Evolutionary conservation across 176 grass and related monocot species (phyloP).

Genomic region (Alloteropsis semialata): DNA sequence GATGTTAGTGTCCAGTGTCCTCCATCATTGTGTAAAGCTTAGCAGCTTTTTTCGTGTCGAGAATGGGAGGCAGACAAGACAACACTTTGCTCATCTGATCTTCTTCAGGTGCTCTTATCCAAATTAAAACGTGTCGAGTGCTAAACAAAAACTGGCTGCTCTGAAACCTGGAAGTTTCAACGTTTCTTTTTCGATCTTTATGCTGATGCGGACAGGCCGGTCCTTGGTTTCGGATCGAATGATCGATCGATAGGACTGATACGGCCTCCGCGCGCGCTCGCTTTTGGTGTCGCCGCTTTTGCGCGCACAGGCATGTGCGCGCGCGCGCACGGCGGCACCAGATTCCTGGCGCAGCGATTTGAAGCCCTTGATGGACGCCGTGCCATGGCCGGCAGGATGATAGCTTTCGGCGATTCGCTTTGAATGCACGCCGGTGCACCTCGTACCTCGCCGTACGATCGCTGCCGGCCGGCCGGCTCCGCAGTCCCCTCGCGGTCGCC

Average conservation of each 20-base stretch:
- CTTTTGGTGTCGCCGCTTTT: conserved; percentile 8
- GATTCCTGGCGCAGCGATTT: not conserved
- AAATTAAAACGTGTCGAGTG: not conserved
- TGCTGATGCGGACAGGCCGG: not conserved
- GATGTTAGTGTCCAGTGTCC: no score
- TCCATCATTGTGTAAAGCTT: no score
- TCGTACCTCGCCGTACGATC: not conserved
- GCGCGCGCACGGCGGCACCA: not conserved
- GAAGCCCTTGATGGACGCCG: not conserved
- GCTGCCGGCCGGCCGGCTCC: no score
- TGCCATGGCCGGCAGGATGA: not conserved
- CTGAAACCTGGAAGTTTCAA: not conserved
- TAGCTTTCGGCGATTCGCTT: not conserved
- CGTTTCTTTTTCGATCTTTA: not conserved
- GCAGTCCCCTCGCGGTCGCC: not conserved
- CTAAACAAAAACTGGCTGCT: not conserved
- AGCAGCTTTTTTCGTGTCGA: not conserved
- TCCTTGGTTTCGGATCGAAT: not conserved
- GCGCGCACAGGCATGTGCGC: not conserved
- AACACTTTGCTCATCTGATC: not conserved
- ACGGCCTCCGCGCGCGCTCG: not conserved
- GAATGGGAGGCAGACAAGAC: not conserved
- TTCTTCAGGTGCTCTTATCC: conserved; percentile 4
- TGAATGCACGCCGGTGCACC: not conserved
- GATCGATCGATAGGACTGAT: not conserved